These are phyloP conservation scores for Talaromyces trachyspermus DNA, from an alignment of 495 filamentous ascomycete species.

Conservation along the genomic window DNA sequence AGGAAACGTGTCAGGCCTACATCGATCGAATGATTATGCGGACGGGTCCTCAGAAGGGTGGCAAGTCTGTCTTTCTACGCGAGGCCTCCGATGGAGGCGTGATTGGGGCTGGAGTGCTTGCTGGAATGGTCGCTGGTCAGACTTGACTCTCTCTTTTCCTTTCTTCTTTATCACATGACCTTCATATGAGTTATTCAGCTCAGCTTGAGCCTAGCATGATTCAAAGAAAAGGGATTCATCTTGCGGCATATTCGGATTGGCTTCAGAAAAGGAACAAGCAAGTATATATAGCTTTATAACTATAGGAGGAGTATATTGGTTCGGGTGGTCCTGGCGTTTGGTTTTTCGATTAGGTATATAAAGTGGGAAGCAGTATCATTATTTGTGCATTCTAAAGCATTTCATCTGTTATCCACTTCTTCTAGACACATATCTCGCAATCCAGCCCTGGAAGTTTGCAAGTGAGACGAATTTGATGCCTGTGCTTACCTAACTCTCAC, in stretches of 20 bases:
- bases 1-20: conserved; percentile 58
- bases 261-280: neutral
- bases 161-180: too few relatives aligned
- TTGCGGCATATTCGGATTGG: too few relatives aligned
- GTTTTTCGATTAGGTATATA: neutral
- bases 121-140: conserved; percentile 40
- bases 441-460: too few relatives aligned
- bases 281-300: too few relatives aligned
- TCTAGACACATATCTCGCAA: too few relatives aligned
- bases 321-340: neutral
- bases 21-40: conserved; percentile 56
- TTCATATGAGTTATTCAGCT: too few relatives aligned
- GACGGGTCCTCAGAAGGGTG: conserved; percentile 45
- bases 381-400: too few relatives aligned
- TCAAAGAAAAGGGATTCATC: too few relatives aligned
- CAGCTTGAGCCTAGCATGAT: too few relatives aligned
- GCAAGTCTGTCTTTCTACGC: conserved; percentile 54
- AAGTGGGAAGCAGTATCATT: neutral
- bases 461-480: neutral
- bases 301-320: neutral
- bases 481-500: neutral
- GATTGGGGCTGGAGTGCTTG: conserved; percentile 67
- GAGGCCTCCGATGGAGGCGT: conserved; percentile 72
- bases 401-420: too few relatives aligned
- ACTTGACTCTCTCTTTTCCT: neutral